Conservation (phyloP, 345 rosid species). For the Abelmoschus esculentus region DNA sequence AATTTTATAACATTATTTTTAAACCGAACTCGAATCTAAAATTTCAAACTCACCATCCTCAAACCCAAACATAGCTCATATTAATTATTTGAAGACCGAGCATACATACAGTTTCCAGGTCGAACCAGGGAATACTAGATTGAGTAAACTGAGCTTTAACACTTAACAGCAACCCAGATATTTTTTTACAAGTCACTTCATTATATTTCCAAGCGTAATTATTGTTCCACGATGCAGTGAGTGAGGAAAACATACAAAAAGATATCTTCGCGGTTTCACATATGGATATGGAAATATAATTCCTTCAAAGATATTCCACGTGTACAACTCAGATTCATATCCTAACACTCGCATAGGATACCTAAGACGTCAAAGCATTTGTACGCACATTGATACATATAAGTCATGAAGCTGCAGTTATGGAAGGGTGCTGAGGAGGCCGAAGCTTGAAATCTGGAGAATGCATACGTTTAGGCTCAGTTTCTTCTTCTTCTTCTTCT, state of each 20-base stretch:
- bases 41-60: neutral
- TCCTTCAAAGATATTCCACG: neutral
- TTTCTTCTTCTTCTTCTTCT: conserved; percentile 27
- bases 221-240: neutral
- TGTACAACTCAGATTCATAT: neutral
- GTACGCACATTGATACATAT: neutral
- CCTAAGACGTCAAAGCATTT: neutral
- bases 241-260: neutral
- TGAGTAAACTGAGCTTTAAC: neutral
- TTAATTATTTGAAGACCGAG: neutral
- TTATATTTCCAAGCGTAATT: neutral
- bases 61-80: neutral
- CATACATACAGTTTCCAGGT: neutral
- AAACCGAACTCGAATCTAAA: neutral
- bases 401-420: conserved; percentile 17
- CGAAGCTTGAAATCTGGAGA: conserved; percentile 21
- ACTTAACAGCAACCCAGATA: neutral
- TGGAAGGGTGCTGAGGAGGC: conserved; percentile 9
- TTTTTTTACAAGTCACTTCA: neutral
- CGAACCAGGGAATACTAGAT: neutral
- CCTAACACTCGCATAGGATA: neutral
- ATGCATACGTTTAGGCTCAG: conserved; percentile 4
- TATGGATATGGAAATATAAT: neutral
- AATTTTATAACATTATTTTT: too few relatives aligned
- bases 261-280: neutral